Percentiles rank a stretch among this genome's conserved stretches.
phyloP scores from a whole-genome alignment of 1,139 yeast species.

The Yamadazyma diospyri region DNA sequence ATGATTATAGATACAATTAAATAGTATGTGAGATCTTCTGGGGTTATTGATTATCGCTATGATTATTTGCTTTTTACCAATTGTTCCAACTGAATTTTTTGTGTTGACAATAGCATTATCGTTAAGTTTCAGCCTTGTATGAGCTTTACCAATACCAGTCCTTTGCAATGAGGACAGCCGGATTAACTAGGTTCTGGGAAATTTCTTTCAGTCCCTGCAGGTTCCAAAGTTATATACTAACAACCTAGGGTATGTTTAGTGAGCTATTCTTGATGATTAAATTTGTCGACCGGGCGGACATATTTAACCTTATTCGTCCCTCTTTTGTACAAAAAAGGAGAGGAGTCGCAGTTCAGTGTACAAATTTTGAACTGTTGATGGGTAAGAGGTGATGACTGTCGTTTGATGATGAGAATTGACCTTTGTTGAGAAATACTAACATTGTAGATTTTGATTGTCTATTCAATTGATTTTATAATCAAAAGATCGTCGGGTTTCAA shows the following conservation, averaged over 20 bases:
- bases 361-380: slow-evolving; percentile 57
- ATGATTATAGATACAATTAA: slow-evolving; percentile 1
- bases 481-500: slow-evolving; percentile 14
- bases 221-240: too few species aligned
- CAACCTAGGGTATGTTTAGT: slow-evolving; percentile 7
- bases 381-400: slow-evolving; percentile 54
- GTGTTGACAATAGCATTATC: slow-evolving; percentile 73
- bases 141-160: slow-evolving; percentile 47
- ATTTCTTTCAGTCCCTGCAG: too few species aligned
- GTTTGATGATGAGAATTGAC: slow-evolving; percentile 14
- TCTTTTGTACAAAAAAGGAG: slow-evolving; percentile 40
- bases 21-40: slow-evolving; percentile 2
- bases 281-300: slow-evolving; percentile 83
- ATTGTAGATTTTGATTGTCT: background rate
- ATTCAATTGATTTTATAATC: slow-evolving; percentile 3
- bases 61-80: slow-evolving; percentile 74
- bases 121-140: slow-evolving; percentile 89
- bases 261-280: slow-evolving; percentile 44
- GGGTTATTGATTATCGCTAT: slow-evolving; percentile 48
- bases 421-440: slow-evolving; percentile 2
- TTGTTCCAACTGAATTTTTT: slow-evolving; percentile 77
- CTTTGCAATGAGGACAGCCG: too few species aligned
- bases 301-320: slow-evolving; percentile 48
- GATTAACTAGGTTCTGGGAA: too few species aligned
- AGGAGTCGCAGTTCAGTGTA: slow-evolving; percentile 70